These are phyloP conservation scores for Colletotrichum higginsianum DNA, from an alignment of 2,329 filamentous ascomycete species.

Conservation along the genomic window DNA sequence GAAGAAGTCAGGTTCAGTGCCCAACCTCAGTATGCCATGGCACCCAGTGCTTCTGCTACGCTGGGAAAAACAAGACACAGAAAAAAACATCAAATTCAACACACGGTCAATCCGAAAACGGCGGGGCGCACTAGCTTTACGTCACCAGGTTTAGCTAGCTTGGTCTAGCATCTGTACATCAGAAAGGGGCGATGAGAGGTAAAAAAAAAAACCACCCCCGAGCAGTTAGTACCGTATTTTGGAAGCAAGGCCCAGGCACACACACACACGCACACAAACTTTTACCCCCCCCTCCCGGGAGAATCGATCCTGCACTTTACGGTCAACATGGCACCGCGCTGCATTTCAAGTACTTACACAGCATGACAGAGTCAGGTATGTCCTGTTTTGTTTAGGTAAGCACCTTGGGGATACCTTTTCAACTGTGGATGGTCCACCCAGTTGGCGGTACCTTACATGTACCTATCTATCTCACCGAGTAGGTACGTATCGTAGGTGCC, in stretches of 20 bases:
- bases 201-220: background rate
- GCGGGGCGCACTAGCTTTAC: slow-evolving; percentile 32
- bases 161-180: background rate
- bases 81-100: slow-evolving; percentile 1
- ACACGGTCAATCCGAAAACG: slow-evolving; percentile 30
- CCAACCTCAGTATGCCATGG: no score
- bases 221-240: background rate
- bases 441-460: no score
- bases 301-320: background rate
- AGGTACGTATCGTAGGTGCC: no score
- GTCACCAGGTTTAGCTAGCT: slow-evolving; percentile 32
- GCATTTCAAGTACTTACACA: background rate
- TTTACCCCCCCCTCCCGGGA: background rate
- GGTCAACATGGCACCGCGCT: background rate
- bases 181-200: slow-evolving; percentile 2
- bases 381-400: background rate
- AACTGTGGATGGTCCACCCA: no score
- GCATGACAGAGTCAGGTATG: background rate
- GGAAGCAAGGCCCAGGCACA: background rate
- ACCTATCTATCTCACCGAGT: no score
- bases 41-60: no score
- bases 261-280: background rate
- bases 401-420: background rate
- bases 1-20: background rate
- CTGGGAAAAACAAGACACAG: background rate